Percentiles rank a stretch among this genome's conserved stretches.
Conservation (phyloP, 257 asterid species). For the Ajuga chamaepitys region DNA sequence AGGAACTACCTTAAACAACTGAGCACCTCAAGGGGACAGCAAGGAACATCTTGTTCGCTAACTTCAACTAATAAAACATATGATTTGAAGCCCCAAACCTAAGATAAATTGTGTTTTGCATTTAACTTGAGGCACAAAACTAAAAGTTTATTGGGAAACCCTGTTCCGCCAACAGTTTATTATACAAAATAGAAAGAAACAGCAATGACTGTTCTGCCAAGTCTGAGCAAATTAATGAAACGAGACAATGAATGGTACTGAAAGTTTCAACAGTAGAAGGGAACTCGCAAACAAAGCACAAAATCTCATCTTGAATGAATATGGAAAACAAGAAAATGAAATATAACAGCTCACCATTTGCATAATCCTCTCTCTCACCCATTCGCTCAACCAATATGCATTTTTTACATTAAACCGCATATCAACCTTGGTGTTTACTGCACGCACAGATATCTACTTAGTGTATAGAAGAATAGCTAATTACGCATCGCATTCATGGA, state of each 20-base stretch:
- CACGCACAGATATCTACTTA: constrained; percentile 13
- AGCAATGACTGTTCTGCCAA: not conserved
- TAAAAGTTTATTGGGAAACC: not conserved
- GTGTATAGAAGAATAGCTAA: not conserved
- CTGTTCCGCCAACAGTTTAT: not conserved
- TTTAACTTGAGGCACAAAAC: not conserved
- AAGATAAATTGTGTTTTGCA: not conserved
- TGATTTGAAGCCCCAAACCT: not conserved
- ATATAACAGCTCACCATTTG: constrained; percentile 46
- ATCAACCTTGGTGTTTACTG: constrained; percentile 91
- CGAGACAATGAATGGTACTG: too few relatives aligned
- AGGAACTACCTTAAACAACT: not conserved
- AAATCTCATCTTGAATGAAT: not conserved
- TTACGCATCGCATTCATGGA: not conserved
- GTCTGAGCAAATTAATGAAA: not conserved
- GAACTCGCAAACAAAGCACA: not conserved
- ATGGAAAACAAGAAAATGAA: not conserved
- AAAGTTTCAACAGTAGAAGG: not conserved
- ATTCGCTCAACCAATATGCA: constrained; percentile 74
- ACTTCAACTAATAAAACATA: not conserved
- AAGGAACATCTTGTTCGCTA: not conserved
- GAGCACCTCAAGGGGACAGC: not conserved
- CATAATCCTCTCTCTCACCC: constrained; percentile 69
- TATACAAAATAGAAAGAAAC: not conserved
- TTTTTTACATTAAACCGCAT: constrained; percentile 83